Evolutionary conservation across 1,284 basidiomycete genomes (phyloP), one percentile per base, ranked within the genome.

Genomic region (Somion occarium): DNA sequence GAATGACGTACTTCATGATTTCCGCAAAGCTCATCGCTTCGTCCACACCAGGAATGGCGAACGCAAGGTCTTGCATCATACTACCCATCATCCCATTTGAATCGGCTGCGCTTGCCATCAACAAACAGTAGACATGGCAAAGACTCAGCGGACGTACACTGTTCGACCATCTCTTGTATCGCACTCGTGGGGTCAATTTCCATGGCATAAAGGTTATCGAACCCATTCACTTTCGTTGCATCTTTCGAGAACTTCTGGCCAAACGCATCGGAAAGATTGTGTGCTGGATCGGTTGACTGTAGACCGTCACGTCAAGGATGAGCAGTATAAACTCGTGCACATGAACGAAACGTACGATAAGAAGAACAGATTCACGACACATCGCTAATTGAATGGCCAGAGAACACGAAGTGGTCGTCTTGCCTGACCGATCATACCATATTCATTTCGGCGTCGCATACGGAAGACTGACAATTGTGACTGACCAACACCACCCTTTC

Each of bases 21-120:
- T 99, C 96, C 0, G 96, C 97, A 62, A 99, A 99, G 53, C 94
- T 96, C 96, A 99, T 99, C 2, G 96, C 96, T 71, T 99, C 96
- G 65, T 99, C 96, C 1, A 99, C 96, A 73, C 96, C 96, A 0
- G 96, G 96, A 55, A 99, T 99, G 1, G 97, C 95, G 64, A 99
- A 99, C 0, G 96, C 97, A 38, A 99, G 79, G 71, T 99, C 96
- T 69, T 99, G 96, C 93, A 99, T 98, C 92, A 99, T 98, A 57
- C 89, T 87, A 30, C 93, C 93, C 95, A 99, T 98, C 76, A 93
- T 92, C 3, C 93, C 94, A 61, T 91, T 91, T 53, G 84, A 83
- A 66, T 97, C 93, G 57, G 91, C 91, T 93, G 62, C 7, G 15
- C 7, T 34, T 12, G 47, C 26, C 27, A 13, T 30, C 20, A 20